phyloP scores from a whole-genome alignment of 2,329 filamentous ascomycete species.

The Fusarium incarnatum region DNA sequence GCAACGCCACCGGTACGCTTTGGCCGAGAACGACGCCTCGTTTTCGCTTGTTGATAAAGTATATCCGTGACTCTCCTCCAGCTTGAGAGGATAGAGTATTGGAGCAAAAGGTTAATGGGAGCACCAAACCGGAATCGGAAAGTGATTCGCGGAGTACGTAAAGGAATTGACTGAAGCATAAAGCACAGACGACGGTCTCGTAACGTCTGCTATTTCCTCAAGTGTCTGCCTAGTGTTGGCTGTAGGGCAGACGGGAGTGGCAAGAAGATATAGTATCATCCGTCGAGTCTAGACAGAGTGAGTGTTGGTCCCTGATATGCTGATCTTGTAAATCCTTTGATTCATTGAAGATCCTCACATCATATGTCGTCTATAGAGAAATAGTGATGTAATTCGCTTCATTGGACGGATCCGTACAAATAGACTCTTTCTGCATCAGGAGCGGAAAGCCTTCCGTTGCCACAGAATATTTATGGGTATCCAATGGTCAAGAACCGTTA shows the following conservation, averaged over 20 bases:
- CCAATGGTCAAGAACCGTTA: constrained; percentile 1
- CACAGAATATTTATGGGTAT: background rate
- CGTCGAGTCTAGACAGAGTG: background rate
- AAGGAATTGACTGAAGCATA: background rate
- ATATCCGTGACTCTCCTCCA: background rate
- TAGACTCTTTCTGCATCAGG: constrained; percentile 1
- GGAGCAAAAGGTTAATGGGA: background rate
- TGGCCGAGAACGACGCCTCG: background rate
- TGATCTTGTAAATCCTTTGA: background rate
- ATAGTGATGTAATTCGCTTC: background rate
- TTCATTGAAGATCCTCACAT: background rate
- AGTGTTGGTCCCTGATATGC: constrained; percentile 6
- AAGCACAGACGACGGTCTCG: constrained; percentile 16
- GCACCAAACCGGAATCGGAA: background rate
- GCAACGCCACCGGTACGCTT: constrained; percentile 17
- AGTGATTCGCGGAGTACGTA: background rate
- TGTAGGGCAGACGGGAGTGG: constrained; percentile 11
- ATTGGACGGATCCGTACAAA: constrained; percentile 13
- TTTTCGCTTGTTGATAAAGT: constrained; percentile 10
- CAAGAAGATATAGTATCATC: background rate
- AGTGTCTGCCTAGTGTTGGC: background rate
- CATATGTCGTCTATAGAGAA: background rate
- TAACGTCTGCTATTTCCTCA: constrained; percentile 19
- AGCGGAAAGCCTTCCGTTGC: background rate
- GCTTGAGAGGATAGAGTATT: background rate